These are phyloP conservation scores for Dictyostelium intermedium DNA, from an alignment of 78 protist species.

Conservation along the genomic window DNA sequence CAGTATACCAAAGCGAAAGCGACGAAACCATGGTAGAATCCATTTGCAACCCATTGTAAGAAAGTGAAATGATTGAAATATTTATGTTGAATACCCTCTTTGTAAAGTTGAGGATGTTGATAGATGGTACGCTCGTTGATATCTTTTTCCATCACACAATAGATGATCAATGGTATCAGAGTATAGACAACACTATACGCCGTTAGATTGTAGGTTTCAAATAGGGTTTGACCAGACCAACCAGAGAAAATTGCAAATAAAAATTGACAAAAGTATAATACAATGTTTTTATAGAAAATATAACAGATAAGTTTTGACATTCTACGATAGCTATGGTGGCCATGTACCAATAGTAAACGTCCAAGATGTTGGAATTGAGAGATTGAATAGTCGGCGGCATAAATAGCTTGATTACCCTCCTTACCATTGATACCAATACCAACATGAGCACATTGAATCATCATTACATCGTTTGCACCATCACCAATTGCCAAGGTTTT, in stretches of 20 bases:
- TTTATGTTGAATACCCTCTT: constrained; percentile 31
- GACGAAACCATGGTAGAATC: background rate
- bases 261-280: constrained; percentile 62
- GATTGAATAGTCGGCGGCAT: constrained; percentile 68
- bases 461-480: constrained; percentile 87
- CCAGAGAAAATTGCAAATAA: constrained; percentile 59
- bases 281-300: constrained; percentile 84
- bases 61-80: constrained; percentile 57
- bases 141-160: constrained; percentile 76
- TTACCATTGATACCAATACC: constrained; percentile 97
- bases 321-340: constrained; percentile 92
- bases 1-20: background rate
- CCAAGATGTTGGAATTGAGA: constrained; percentile 65
- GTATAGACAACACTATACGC: constrained; percentile 89
- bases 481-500: constrained; percentile 87
- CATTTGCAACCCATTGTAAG: constrained; percentile 32
- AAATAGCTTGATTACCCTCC: constrained; percentile 89
- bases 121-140: background rate
- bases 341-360: constrained; percentile 88
- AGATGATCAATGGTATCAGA: constrained; percentile 81
- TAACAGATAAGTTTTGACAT: constrained; percentile 83
- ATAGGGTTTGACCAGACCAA: constrained; percentile 86
- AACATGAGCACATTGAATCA: constrained; percentile 88
- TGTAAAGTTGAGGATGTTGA: constrained; percentile 23
- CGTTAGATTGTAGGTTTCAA: constrained; percentile 75